phyloP scores from a whole-genome alignment of 768 basidiomycete genomes.

The Trametes sanguinea region DNA sequence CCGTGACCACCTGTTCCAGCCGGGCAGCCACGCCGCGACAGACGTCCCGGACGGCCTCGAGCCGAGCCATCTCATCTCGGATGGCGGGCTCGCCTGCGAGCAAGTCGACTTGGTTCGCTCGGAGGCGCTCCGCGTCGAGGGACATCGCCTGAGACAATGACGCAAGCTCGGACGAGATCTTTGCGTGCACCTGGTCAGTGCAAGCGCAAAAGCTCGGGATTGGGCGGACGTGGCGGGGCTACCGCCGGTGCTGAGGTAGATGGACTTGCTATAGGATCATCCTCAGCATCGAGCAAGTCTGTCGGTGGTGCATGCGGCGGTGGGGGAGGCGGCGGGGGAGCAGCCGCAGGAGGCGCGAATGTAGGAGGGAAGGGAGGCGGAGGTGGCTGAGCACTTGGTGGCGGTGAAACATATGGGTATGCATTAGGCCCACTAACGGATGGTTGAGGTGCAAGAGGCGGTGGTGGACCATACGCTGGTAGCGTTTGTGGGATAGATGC shows the following conservation, averaged over 20 bases:
- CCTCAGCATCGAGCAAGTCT: constrained; percentile 65
- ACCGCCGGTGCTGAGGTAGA: constrained; percentile 33
- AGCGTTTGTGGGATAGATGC: constrained; percentile 20
- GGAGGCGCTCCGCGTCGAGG: constrained; percentile 72
- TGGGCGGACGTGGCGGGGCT: constrained; percentile 79
- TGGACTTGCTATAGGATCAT: constrained; percentile 19
- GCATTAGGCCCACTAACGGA: constrained; percentile 28
- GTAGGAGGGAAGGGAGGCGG: constrained; percentile 16
- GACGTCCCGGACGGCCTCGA: constrained; percentile 91
- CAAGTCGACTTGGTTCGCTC: constrained; percentile 82
- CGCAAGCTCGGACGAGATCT: constrained; percentile 68
- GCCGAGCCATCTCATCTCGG: constrained; percentile 91
- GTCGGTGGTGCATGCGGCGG: constrained; percentile 38
- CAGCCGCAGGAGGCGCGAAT: constrained; percentile 10
- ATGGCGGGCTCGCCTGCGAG: constrained; percentile 91
- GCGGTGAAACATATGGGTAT: constrained; percentile 26
- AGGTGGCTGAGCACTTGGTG: constrained; percentile 21
- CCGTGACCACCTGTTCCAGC: constrained; percentile 59
- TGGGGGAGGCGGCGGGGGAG: constrained; percentile 15
- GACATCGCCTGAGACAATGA: constrained; percentile 66
- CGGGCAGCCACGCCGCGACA: constrained; percentile 78
- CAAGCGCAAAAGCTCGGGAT: constrained; percentile 84
- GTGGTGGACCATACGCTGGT: constrained; percentile 32
- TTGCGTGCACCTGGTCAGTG: constrained; percentile 77
- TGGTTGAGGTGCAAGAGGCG: constrained; percentile 29